A percentile compares a stretch with the other conserved stretches of the same genome.
phyloP scores from a whole-genome alignment of 768 basidiomycete species.

The Mycena leptocephala region DNA sequence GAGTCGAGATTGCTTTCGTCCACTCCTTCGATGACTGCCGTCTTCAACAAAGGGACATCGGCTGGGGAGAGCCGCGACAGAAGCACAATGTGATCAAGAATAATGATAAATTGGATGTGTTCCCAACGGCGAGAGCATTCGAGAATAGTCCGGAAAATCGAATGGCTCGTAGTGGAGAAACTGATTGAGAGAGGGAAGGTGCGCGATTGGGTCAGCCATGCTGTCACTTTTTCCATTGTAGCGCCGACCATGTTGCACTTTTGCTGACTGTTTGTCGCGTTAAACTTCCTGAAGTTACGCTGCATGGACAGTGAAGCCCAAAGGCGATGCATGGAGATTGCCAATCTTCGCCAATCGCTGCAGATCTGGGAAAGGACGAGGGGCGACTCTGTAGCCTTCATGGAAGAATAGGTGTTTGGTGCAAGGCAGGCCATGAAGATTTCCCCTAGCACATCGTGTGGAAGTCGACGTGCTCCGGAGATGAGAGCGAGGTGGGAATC shows the following conservation, averaged over 20 bases:
- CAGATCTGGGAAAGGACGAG: not conserved
- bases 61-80: not conserved
- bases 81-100: not conserved
- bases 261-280: too few relatives aligned
- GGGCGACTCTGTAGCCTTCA: not conserved
- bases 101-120: not conserved
- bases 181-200: not conserved
- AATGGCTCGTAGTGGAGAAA: not conserved
- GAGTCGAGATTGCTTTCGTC: not conserved
- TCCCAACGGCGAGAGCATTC: not conserved
- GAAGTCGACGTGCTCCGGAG: not conserved
- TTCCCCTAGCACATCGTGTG: slow-evolving; percentile 7
- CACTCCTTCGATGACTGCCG: not conserved
- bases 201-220: not conserved
- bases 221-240: not conserved
- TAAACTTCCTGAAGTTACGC: not conserved
- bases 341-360: not conserved
- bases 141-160: not conserved
- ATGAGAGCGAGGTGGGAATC: slow-evolving; percentile 1
- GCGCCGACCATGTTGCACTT: not conserved
- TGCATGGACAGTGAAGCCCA: slow-evolving; percentile 15
- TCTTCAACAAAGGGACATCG: not conserved
- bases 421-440: slow-evolving; percentile 9
- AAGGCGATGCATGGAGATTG: not conserved
- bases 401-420: not conserved